Base-by-base conservation (phyloP, 768 basidiomycete species). In the Macrocybe gigantea region DNA sequence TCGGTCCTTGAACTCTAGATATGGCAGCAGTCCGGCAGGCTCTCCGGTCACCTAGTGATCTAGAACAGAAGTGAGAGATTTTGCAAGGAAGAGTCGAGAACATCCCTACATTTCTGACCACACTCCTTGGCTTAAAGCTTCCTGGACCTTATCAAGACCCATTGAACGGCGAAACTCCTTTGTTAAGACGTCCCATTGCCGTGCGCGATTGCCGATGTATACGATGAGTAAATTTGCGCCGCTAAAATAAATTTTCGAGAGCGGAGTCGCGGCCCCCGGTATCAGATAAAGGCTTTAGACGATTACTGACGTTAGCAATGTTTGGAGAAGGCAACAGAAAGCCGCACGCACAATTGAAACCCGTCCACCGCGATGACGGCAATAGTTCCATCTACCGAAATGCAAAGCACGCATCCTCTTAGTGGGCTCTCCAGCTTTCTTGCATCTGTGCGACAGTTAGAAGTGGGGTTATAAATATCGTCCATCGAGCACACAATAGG, bases 111-210 rank as follows among this genome's bases (percentile, higher is more conserved):
- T 58, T 45, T 82, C 74, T 12, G 65, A 64, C 95, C 94, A 98
- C 1, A 78, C 79, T 0, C 85, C 83, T 58, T 87, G 77, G 1
- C 60, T 62, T 5, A 95, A 56, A 48, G 92, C 70, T 42, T 92
- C 91, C 43, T 80, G 77, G 0, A 85, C 91, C 59, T 88, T 93
- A 37, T 85, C 85, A 6, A 71, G 54, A 5, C 74, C 74, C 77
- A 89, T 89, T 0, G 92, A 88, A 42, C 95, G 70, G 75, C 91
- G 79, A 55, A 98, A 85, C 56, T 96, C 93, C 48, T 77, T 77
- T 0, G 83, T 86, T 51, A 80, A 79, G 11, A 84, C 69, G 56
- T 97, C 90, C 93, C 96, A 99, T 2, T 94, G 65, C 37, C 96
- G 73, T 1, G 88, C 89, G 46, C 83, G 79, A 2, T 78, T 82